Percentiles rank a stretch among this genome's conserved stretches.
phyloP scores from a whole-genome alignment of 164 flowering plant genomes.

The Umbellularia californica region DNA sequence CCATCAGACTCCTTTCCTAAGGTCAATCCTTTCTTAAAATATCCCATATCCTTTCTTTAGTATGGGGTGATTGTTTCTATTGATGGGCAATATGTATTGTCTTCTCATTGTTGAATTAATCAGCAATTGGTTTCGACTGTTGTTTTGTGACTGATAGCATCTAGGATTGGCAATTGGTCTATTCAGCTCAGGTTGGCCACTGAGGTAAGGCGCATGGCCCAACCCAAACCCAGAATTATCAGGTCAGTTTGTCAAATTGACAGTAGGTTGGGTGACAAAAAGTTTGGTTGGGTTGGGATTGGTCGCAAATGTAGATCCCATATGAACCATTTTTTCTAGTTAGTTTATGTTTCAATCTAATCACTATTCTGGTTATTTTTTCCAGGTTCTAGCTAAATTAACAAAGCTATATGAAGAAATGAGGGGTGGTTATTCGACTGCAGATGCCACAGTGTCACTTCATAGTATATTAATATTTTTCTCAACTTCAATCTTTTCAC shows the following conservation, averaged over 20 bases:
- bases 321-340: neutral
- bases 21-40: slow-evolving; percentile 21
- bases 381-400: slow-evolving; percentile 36
- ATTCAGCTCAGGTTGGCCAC: too few species aligned
- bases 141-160: neutral
- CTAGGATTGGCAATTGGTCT: neutral
- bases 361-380: neutral
- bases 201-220: too few species aligned
- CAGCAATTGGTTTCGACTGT: neutral
- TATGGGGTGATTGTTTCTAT: neutral
- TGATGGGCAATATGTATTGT: neutral
- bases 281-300: too few species aligned
- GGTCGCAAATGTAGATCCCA: too few species aligned
- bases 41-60: neutral
- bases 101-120: neutral
- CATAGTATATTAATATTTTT: slow-evolving; percentile 37
- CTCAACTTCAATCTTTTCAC: neutral
- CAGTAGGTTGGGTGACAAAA: too few species aligned
- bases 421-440: slow-evolving; percentile 58
- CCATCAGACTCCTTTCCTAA: slow-evolving; percentile 36
- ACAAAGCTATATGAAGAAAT: slow-evolving; percentile 31
- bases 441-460: slow-evolving; percentile 68
- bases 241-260: too few species aligned
- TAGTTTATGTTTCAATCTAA: neutral
- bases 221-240: too few species aligned